Evolutionary conservation across 495 filamentous ascomycete genomes (phyloP), one percentile per base, ranked within the genome.

Genomic region (Chaetomium fimeti): DNA sequence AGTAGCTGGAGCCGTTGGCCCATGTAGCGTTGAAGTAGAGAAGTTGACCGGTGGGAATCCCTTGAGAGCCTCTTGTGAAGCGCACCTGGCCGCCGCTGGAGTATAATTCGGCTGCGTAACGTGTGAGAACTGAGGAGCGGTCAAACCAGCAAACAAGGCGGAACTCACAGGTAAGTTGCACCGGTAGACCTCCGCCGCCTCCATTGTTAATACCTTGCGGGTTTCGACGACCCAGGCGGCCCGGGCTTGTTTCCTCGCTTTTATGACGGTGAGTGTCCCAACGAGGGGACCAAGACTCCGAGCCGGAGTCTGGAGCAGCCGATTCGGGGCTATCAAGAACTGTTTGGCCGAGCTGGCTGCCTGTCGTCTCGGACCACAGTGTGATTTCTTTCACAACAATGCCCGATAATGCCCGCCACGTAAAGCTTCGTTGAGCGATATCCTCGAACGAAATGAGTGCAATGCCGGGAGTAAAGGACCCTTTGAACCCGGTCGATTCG

Each of bases 11-110:
- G n/a, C 58, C 63, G 15, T 7, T 20, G 24, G 4, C 15, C 71
- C 67, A 74, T 0, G 29, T 9, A 15, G 64, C 71, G 48, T 69
- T 49, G 16, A 74, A 68, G 28, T 64, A 74, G 4, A 70, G 60
- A 7, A 20, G 24, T 43, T 38, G n/a, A 3, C n/a, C 6, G 36
- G 28, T 22, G 29, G 1, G n/a, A 11, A 47, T 36, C 32, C 8
- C 8, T 11, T 36, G 8, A n/a, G n/a, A n/a, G n/a, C n/a, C 32
- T 1, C 12, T 11, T 11, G 32, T 36, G 32, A 36, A 36, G 5
- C 12, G 8, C 24, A 54, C 49, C 5, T n/a, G 3, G 45, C 57
- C 54, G 18, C 62, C 54, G 43, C 7, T 16, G 4, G 18, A 5
- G 9, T 0, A 38, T 16, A 45, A 22, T 1, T 7, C 11, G 16